Conservation (phyloP, 2,329 filamentous ascomycete genomes). For the Paecilomyces formosus region DNA sequence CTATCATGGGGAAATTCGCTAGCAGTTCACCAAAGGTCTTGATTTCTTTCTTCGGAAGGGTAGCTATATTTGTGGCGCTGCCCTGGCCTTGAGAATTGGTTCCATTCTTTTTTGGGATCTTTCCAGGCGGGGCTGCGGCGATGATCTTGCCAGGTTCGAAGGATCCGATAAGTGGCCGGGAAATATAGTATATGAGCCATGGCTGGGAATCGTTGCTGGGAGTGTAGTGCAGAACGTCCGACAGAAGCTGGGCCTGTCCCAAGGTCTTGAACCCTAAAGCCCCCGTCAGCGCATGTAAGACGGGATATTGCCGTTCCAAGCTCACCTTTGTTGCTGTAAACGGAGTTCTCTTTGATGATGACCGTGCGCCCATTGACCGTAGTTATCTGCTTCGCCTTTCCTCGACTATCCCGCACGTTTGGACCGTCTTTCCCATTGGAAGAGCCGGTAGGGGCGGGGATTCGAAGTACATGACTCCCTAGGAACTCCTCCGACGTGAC, state of each 20-base stretch:
- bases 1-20: constrained; percentile 89
- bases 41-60: constrained; percentile 72
- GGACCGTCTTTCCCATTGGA: constrained; percentile 46
- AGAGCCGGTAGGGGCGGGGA: constrained; percentile 51
- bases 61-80: constrained; percentile 24
- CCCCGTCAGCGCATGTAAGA: constrained; percentile 9
- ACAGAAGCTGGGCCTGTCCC: constrained; percentile 79
- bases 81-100: constrained; percentile 15
- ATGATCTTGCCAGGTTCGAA: constrained; percentile 69
- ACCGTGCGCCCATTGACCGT: constrained; percentile 90
- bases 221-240: constrained; percentile 80
- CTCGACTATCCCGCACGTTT: constrained; percentile 75
- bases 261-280: constrained; percentile 76
- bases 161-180: constrained; percentile 73
- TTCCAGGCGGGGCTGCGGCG: constrained; percentile 52
- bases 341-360: constrained; percentile 83
- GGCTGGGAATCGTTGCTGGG: constrained; percentile 82
- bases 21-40: constrained; percentile 84
- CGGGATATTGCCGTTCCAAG: not conserved
- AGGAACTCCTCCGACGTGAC: constrained; percentile 90
- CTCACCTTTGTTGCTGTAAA: constrained; percentile 94
- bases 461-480: constrained; percentile 88
- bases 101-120: constrained; percentile 23
- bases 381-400: constrained; percentile 88
- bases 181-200: constrained; percentile 97